phyloP scores from a whole-genome alignment of 768 basidiomycete species.

The Boletus subcaerulescens region DNA sequence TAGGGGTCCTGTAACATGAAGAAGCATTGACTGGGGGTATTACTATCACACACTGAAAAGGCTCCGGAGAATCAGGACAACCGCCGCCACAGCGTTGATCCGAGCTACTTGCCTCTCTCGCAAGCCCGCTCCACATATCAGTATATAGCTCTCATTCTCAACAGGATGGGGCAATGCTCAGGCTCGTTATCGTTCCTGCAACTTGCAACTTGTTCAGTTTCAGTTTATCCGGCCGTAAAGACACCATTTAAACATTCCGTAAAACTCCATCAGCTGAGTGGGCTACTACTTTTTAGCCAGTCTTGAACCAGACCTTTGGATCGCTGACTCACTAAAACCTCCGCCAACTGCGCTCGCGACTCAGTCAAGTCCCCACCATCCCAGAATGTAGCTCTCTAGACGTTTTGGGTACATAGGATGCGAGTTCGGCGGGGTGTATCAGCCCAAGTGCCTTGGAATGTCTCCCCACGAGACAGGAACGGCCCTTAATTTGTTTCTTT shows the following conservation, averaged over 20 bases:
- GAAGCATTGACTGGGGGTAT: background rate
- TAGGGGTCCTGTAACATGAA: background rate
- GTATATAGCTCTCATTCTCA: background rate
- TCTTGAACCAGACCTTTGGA: background rate
- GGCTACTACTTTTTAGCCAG: background rate
- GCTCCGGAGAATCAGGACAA: too few relatives aligned
- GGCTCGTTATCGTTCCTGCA: too few relatives aligned
- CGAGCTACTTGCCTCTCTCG: background rate
- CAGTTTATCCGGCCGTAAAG: background rate
- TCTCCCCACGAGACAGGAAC: background rate
- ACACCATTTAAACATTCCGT: background rate
- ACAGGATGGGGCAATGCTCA: too few relatives aligned
- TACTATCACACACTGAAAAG: background rate
- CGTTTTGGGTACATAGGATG: background rate
- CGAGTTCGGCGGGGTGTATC: background rate
- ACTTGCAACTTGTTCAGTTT: too few relatives aligned
- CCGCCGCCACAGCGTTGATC: background rate
- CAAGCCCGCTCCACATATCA: background rate
- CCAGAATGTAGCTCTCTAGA: background rate
- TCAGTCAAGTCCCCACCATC: background rate
- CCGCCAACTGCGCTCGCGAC: constrained; percentile 1
- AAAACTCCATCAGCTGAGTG: background rate
- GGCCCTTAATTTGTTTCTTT: background rate
- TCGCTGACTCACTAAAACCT: background rate
- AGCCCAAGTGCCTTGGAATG: background rate